phyloP scores from a whole-genome alignment of 1,139 yeast genomes.

The Yamadazyma epiphylla region DNA sequence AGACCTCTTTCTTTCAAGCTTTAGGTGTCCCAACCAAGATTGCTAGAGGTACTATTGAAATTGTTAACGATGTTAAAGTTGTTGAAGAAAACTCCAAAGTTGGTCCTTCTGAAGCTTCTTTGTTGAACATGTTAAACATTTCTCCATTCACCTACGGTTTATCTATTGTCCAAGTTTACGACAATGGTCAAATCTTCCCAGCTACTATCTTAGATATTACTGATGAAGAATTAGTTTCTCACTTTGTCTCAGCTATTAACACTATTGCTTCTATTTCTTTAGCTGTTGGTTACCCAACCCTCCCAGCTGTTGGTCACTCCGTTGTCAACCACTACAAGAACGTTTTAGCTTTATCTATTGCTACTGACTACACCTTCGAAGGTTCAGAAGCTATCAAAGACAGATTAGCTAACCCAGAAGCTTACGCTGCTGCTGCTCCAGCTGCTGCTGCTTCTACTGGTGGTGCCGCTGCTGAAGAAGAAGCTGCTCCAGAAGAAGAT shows the following conservation, averaged over 20 bases:
- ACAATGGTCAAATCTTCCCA: constrained; percentile 98
- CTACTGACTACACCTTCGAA: constrained; percentile 98
- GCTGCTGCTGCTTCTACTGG: constrained; percentile 88
- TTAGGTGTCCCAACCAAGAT: constrained; percentile 99
- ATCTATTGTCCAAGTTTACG: constrained; percentile 94
- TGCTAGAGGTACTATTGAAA: constrained; percentile 99
- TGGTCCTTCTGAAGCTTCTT: constrained; percentile 99
- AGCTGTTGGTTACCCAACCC: constrained; percentile 99
- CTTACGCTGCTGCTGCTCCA: constrained; percentile 99
- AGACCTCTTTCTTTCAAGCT: constrained; percentile 99
- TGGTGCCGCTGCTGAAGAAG: constrained; percentile 59
- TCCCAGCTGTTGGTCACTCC: constrained; percentile 99
- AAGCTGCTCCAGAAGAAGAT: constrained; percentile 66
- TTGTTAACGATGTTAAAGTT: constrained; percentile 95
- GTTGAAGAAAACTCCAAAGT: constrained; percentile 82
- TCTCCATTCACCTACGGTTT: constrained; percentile 99
- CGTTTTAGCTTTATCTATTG: constrained; percentile 95
- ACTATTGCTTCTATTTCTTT: constrained; percentile 94
- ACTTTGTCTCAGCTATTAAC: constrained; percentile 90
- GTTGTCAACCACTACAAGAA: constrained; percentile 99
- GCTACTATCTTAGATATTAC: constrained; percentile 96
- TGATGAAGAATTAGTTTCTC: constrained; percentile 90
- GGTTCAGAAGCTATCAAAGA: constrained; percentile 99
- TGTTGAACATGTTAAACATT: constrained; percentile 98
- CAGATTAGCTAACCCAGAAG: constrained; percentile 77